Conservation (phyloP, 495 filamentous ascomycete genomes). For the Neurospora intermedia region DNA sequence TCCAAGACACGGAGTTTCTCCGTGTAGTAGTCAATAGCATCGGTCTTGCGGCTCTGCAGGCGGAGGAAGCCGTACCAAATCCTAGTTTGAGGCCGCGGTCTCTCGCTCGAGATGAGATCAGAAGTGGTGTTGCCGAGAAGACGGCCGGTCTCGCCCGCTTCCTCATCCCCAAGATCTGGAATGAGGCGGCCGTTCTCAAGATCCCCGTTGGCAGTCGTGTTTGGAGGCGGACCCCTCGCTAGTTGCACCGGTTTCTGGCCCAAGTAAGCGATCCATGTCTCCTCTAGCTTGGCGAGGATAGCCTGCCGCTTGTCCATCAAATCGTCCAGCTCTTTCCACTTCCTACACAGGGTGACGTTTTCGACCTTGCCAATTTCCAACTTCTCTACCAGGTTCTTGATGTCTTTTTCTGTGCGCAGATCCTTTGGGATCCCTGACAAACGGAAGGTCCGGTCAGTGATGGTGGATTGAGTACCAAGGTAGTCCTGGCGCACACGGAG, state of each 20-base stretch:
- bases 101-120: slow-evolving; percentile 19
- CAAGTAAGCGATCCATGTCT: slow-evolving; percentile 66
- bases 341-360: slow-evolving; percentile 71
- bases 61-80: slow-evolving; percentile 74
- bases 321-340: slow-evolving; percentile 77
- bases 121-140: slow-evolving; percentile 40
- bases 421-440: slow-evolving; percentile 80
- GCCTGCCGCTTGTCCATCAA: slow-evolving; percentile 57
- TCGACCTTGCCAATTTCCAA: slow-evolving; percentile 91
- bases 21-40: slow-evolving; percentile 90
- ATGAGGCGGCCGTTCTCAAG: neutral
- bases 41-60: slow-evolving; percentile 60
- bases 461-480: slow-evolving; percentile 81
- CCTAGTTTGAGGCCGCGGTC: slow-evolving; percentile 53
- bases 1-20: slow-evolving; percentile 75
- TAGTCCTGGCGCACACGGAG: slow-evolving; percentile 83
- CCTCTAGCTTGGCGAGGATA: slow-evolving; percentile 65
- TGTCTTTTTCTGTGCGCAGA: slow-evolving; percentile 66
- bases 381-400: slow-evolving; percentile 79
- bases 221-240: slow-evolving; percentile 2
- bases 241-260: slow-evolving; percentile 15
- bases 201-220: neutral
- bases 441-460: slow-evolving; percentile 88
- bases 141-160: slow-evolving; percentile 32
- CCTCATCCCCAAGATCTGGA: slow-evolving; percentile 20